These are phyloP conservation scores for Physaria fendleri DNA, from an alignment of 345 rosid species.

Conservation along the genomic window DNA sequence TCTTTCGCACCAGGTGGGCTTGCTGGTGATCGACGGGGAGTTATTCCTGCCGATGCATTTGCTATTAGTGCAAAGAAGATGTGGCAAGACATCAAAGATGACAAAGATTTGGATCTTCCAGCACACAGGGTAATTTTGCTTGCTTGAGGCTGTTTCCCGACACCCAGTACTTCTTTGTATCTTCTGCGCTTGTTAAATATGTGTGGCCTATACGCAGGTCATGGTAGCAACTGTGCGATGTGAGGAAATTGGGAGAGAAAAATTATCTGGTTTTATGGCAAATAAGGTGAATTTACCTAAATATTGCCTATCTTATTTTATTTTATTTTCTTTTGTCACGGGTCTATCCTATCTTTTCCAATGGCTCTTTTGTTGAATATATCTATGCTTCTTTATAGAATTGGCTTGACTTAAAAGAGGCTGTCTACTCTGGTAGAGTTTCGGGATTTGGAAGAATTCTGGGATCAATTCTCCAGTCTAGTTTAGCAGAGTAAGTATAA, in stretches of 20 bases:
- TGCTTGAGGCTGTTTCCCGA: neutral
- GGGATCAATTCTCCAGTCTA: conserved; percentile 45
- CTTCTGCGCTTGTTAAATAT: conserved; percentile 9
- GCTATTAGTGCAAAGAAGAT: conserved; percentile 85
- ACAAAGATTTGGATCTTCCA: conserved; percentile 97
- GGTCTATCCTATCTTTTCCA: neutral
- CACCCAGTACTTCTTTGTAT: neutral
- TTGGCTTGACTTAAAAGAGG: conserved; percentile 73
- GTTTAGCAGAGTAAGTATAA: conserved; percentile 59
- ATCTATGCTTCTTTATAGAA: conserved; percentile 36
- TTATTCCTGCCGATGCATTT: conserved; percentile 97
- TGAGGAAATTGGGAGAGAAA: conserved; percentile 92
- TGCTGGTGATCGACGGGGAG: conserved; percentile 98
- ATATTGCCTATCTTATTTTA: neutral
- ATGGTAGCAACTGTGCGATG: conserved; percentile 99
- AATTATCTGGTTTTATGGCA: conserved; percentile 44
- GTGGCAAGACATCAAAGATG: conserved; percentile 94
- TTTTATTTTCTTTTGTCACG: too few relatives aligned
- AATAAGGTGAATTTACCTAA: conserved; percentile 55
- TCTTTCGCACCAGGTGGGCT: conserved; percentile 98
- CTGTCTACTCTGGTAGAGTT: conserved; percentile 62
- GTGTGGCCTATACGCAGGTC: conserved; percentile 45
- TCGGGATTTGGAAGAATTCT: conserved; percentile 82
- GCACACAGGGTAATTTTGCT: conserved; percentile 79
- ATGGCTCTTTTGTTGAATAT: neutral